Conservation (phyloP, 306 rosid genomes). For the Dryas octopetala region DNA sequence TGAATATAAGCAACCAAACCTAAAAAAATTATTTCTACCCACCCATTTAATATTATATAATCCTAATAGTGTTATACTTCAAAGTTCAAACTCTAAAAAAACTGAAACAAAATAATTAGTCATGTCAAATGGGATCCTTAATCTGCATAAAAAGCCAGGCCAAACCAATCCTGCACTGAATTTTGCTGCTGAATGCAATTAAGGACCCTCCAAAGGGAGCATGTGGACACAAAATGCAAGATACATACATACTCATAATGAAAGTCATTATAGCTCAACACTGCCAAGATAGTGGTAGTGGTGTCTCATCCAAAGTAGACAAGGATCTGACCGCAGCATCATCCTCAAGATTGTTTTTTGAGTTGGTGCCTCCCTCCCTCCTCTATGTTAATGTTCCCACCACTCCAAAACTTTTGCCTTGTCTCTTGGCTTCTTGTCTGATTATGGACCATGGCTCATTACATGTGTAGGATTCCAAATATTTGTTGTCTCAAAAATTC, state of each 20-base stretch:
- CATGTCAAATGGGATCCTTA: no score
- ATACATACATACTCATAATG: slow-evolving; percentile 24
- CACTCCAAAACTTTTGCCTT: slow-evolving; percentile 25
- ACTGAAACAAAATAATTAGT: no score
- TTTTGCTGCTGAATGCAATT: no score
- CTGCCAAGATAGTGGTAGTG: slow-evolving; percentile 19
- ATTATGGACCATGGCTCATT: background rate
- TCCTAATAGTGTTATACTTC: no score
- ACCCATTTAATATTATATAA: no score
- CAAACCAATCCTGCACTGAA: no score
- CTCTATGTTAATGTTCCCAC: background rate
- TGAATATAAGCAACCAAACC: no score
- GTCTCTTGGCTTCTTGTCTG: slow-evolving; percentile 21
- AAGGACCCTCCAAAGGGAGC: background rate
- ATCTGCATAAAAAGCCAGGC: no score
- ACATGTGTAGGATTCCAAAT: background rate
- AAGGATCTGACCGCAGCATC: slow-evolving; percentile 6
- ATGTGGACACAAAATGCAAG: background rate
- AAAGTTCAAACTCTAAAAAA: no score
- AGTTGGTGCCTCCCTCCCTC: background rate
- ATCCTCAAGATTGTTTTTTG: background rate
- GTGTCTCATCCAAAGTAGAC: slow-evolving; percentile 29
- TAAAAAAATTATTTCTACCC: no score
- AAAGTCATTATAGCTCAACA: slow-evolving; percentile 9
- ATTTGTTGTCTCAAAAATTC: background rate